phyloP scores from a whole-genome alignment of 2,329 filamentous ascomycete species.

The Arthrinium puccinioides region DNA sequence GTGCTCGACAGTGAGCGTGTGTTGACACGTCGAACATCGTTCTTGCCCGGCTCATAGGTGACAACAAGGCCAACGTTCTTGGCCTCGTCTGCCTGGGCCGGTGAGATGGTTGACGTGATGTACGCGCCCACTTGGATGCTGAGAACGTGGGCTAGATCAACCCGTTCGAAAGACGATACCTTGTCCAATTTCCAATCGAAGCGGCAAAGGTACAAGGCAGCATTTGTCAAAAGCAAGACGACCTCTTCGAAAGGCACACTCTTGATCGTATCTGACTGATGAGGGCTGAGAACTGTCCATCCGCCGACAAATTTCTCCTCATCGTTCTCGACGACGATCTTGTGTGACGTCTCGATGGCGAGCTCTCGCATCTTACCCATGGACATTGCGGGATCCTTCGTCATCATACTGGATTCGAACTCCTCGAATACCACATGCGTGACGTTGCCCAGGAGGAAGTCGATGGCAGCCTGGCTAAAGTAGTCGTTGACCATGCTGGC shows the following conservation, averaged over 20 bases:
- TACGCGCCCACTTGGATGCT: slow-evolving; percentile 77
- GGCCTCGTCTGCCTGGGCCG: slow-evolving; percentile 66
- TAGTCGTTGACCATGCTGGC: slow-evolving; percentile 95
- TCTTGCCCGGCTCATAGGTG: slow-evolving; percentile 64
- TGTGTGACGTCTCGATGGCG: slow-evolving; percentile 82
- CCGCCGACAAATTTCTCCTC: slow-evolving; percentile 79
- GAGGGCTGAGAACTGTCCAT: slow-evolving; percentile 81
- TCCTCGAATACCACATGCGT: slow-evolving; percentile 83
- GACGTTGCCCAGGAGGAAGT: slow-evolving; percentile 87
- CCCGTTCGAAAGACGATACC: slow-evolving; percentile 82
- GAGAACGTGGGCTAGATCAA: slow-evolving; percentile 67
- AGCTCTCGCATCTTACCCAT: slow-evolving; percentile 77
- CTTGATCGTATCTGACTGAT: slow-evolving; percentile 58
- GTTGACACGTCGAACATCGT: slow-evolving; percentile 72
- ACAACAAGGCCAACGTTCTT: slow-evolving; percentile 82
- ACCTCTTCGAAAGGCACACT: slow-evolving; percentile 79
- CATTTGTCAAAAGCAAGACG: slow-evolving; percentile 78
- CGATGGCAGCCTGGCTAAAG: slow-evolving; percentile 90
- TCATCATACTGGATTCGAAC: slow-evolving; percentile 91
- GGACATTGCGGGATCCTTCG: slow-evolving; percentile 82
- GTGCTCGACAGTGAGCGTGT: slow-evolving; percentile 68
- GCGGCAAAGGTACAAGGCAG: slow-evolving; percentile 78
- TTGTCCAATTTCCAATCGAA: slow-evolving; percentile 97
- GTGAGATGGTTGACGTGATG: slow-evolving; percentile 79
- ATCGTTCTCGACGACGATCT: slow-evolving; percentile 78